Evolutionary conservation across 1,284 basidiomycete genomes (phyloP), one percentile per base, ranked within the genome.

Genomic region (Ceratobasidium sp.): DNA sequence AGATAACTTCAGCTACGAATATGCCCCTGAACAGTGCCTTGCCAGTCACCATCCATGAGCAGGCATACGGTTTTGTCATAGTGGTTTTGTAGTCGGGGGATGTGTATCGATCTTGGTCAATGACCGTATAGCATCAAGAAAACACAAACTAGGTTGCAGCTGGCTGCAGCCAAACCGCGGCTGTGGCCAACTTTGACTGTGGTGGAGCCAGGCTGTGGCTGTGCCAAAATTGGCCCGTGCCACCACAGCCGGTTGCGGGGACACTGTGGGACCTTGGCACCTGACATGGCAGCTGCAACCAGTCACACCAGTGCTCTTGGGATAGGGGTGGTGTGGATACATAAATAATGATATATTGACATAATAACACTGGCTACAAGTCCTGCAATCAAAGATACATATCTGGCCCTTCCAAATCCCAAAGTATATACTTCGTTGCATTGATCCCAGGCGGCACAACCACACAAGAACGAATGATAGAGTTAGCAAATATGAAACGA

Each of bases 361-460:
- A 51, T n/a, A n/a, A 2, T 58, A 27, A 3, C 16, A 27, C 34
- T 34, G 49, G 7, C 63, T 27, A 14, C 49, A 27, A 37, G 31
- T 49, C n/a, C n/a, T n/a, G n/a, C n/a, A n/a, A n/a, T n/a, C n/a
- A n/a, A n/a, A n/a, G n/a, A n/a, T n/a, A n/a, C 43, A 65, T 65
- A 34, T 49, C 63, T 5, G 63, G 24, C 11, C 63, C 43, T 43
- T 65, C 63, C 8, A 65, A 24, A 51, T 65, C 63, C 63, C 63
- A 65, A 19, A 65, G 46, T 6, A 65, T 27, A 27, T 31, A 13
- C 29, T 22, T 31, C 4, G 43, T 29, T 13, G 31, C 43, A 14
- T 7, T 7, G 16, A 16, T 46, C 16, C 46, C 27, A 6, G 39
- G n/a, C 13, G 63, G 49, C 2, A 65, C 5, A 19, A 65, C 63